Conservation (phyloP, 441 rosid genomes). For the Croton setiger region DNA sequence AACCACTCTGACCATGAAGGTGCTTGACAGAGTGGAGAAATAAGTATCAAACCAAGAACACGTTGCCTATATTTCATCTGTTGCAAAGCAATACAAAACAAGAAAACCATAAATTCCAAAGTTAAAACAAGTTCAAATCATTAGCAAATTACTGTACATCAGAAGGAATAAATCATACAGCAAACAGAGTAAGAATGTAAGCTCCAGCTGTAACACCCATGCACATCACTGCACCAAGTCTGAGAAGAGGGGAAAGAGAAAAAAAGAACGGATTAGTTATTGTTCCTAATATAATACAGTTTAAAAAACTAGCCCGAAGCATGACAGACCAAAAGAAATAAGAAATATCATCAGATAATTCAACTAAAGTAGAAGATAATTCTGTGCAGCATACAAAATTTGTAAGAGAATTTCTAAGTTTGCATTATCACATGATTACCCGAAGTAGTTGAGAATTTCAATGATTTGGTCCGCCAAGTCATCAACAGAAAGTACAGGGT, state of each 20-base stretch:
- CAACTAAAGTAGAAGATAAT: conserved; percentile 15
- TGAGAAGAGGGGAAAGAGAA: conserved; percentile 22
- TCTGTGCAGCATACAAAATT: conserved; percentile 1
- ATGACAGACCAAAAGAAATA: conserved; percentile 9
- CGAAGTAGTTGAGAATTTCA: conserved; percentile 86
- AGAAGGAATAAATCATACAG: conserved; percentile 47
- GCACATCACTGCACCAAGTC: conserved; percentile 96
- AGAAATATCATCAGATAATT: not conserved
- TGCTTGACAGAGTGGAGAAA: conserved; percentile 86
- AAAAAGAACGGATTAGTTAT: conserved; percentile 6
- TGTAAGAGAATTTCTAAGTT: conserved; percentile 12
- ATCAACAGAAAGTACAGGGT: conserved; percentile 64
- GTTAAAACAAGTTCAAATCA: not conserved
- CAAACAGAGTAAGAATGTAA: conserved; percentile 80
- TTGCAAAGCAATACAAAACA: conserved; percentile 15
- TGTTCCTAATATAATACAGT: not conserved
- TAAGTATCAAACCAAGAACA: conserved; percentile 82
- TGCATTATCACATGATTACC: conserved; percentile 40
- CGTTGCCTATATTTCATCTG: conserved; percentile 90
- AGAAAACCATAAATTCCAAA: conserved; percentile 10
- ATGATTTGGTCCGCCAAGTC: conserved; percentile 88
- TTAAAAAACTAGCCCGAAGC: conserved; percentile 1
- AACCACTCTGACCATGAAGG: conserved; percentile 99
- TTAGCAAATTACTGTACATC: conserved; percentile 2
- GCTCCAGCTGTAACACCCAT: conserved; percentile 99